phyloP scores from a whole-genome alignment of 768 basidiomycete genomes.

The Mycena albidolilacea region DNA sequence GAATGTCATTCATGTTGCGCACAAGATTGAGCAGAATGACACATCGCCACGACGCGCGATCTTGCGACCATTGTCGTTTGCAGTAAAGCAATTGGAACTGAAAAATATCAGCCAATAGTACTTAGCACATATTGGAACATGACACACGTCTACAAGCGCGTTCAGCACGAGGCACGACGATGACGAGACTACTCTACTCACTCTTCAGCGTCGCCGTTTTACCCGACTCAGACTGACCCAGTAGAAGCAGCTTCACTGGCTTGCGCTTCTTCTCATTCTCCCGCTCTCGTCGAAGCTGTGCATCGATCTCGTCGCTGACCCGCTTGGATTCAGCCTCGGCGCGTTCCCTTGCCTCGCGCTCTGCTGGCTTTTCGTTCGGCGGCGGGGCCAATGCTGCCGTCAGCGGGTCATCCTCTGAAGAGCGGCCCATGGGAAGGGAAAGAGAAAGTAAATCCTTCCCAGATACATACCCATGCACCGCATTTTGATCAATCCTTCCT shows the following conservation, averaged over 20 bases:
- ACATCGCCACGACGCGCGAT: conserved; percentile 78
- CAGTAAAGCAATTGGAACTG: conserved; percentile 87
- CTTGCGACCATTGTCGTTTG: conserved; percentile 76
- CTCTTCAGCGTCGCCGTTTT: conserved; percentile 89
- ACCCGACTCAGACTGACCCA: conserved; percentile 78
- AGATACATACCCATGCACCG: conserved; percentile 13
- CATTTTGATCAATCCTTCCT: conserved; percentile 30
- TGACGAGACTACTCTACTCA: conserved; percentile 47
- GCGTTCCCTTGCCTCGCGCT: conserved; percentile 67
- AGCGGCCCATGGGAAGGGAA: conserved; percentile 29
- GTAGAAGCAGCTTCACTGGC: conserved; percentile 81
- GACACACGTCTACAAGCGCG: conserved; percentile 31
- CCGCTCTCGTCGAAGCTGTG: conserved; percentile 74
- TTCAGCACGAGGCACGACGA: conserved; percentile 30
- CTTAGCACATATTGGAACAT: neutral
- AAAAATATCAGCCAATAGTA: conserved; percentile 39
- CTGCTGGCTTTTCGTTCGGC: conserved; percentile 70
- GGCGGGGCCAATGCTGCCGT: conserved; percentile 74
- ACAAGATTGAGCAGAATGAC: conserved; percentile 88
- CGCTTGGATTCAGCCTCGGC: conserved; percentile 76
- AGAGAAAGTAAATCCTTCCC: conserved; percentile 6
- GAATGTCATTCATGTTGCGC: conserved; percentile 76
- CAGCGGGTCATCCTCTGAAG: conserved; percentile 72
- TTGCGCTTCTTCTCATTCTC: conserved; percentile 71
- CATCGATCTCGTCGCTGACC: conserved; percentile 84